A percentile compares a stretch with the other conserved stretches of the same genome.
These are phyloP conservation scores for Gremmenia infestans DNA, from an alignment of 2,329 filamentous ascomycete genomes.

Conservation along the genomic window DNA sequence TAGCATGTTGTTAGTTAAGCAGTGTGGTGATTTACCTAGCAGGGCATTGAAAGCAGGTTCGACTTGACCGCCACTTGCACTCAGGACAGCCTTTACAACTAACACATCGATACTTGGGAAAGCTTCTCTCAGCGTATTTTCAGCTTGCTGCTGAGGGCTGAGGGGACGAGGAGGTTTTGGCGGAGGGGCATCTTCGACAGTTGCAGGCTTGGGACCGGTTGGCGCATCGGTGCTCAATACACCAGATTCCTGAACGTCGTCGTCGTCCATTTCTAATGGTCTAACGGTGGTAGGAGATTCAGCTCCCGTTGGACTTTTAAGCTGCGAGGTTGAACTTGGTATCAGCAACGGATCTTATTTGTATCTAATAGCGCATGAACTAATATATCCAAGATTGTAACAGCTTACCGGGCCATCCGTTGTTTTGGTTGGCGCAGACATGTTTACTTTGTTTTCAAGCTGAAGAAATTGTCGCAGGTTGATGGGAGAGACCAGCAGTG, in stretches of 20 bases:
- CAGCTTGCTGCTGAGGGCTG: constrained; percentile 77
- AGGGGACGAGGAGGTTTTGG: constrained; percentile 81
- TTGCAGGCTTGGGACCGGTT: constrained; percentile 38
- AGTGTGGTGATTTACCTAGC: constrained; percentile 53
- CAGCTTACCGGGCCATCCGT: constrained; percentile 37
- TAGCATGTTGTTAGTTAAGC: constrained; percentile 2
- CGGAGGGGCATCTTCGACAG: constrained; percentile 49
- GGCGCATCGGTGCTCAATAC: constrained; percentile 43
- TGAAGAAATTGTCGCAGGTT: neutral
- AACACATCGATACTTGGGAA: constrained; percentile 78
- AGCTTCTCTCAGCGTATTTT: constrained; percentile 85
- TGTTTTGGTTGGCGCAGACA: constrained; percentile 27
- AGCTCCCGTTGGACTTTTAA: constrained; percentile 37
- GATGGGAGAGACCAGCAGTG: neutral
- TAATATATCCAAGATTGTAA: constrained; percentile 12
- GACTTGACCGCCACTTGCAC: constrained; percentile 79
- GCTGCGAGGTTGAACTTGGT: constrained; percentile 10
- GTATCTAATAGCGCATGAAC: constrained; percentile 16
- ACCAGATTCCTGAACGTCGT: constrained; percentile 60
- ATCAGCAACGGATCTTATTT: constrained; percentile 7
- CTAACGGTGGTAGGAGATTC: constrained; percentile 63
- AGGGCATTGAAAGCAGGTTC: constrained; percentile 95
- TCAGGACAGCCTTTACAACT: constrained; percentile 83
- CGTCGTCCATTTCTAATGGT: constrained; percentile 65
- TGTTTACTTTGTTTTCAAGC: neutral